A percentile compares a stretch with the other conserved stretches of the same genome.
Conservation (phyloP, 2,329 filamentous ascomycete genomes). For the Nothophaeocryptopus gaeumannii region DNA sequence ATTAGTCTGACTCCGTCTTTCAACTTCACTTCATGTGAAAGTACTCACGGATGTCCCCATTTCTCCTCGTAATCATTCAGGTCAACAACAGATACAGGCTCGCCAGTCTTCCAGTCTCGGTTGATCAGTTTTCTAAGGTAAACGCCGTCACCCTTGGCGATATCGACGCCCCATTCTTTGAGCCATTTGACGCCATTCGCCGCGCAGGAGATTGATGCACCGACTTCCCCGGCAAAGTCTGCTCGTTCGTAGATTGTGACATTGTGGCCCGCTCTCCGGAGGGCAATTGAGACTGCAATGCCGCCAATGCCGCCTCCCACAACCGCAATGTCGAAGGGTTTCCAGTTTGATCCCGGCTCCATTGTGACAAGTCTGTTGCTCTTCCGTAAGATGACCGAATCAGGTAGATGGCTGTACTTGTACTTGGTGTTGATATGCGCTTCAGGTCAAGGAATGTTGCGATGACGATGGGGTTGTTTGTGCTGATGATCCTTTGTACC, state of each 20-base stretch:
- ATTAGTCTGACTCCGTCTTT: background rate
- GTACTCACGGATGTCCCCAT: conserved; percentile 56
- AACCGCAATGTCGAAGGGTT: conserved; percentile 36
- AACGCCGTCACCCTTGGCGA: conserved; percentile 63
- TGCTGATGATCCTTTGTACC: conserved; percentile 1
- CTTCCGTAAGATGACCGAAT: background rate
- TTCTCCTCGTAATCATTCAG: conserved; percentile 62
- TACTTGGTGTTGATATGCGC: background rate
- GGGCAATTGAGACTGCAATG: conserved; percentile 50
- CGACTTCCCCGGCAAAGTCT: conserved; percentile 66
- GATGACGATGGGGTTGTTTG: conserved; percentile 1
- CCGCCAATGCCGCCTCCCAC: conserved; percentile 56
- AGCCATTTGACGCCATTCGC: conserved; percentile 70
- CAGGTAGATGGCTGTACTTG: background rate
- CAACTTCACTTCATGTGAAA: background rate
- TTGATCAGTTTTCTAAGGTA: conserved; percentile 65
- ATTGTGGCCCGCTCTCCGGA: conserved; percentile 53
- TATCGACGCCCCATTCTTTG: conserved; percentile 65
- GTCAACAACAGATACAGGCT: conserved; percentile 62
- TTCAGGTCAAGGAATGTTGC: background rate
- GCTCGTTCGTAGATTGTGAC: conserved; percentile 63
- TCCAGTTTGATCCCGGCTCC: conserved; percentile 24
- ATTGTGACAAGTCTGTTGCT: conserved; percentile 4
- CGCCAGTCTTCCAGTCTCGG: conserved; percentile 67
- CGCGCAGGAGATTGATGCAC: conserved; percentile 65